These are phyloP conservation scores for Termitomyces sp. DNA, from an alignment of 768 basidiomycete genomes.

Conservation along the genomic window DNA sequence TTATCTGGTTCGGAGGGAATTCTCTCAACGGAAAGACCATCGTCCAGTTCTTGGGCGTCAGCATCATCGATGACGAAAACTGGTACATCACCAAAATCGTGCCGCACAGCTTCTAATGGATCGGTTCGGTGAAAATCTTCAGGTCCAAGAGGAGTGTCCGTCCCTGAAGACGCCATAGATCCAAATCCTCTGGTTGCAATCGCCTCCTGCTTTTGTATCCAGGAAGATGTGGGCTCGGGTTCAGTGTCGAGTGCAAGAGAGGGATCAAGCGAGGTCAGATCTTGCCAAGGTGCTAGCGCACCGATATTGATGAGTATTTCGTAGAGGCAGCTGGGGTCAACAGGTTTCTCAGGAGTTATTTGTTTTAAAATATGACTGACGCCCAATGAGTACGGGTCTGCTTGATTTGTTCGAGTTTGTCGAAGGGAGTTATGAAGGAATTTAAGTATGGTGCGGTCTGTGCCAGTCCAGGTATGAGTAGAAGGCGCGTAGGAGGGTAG, in stretches of 20 bases:
- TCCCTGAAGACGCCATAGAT: slow-evolving; percentile 13
- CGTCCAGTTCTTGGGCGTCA: slow-evolving; percentile 84
- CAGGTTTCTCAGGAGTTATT: slow-evolving; percentile 35
- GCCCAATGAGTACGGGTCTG: slow-evolving; percentile 57
- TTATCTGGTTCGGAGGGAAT: slow-evolving; percentile 54
- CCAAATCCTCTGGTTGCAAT: slow-evolving; percentile 25
- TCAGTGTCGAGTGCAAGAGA: slow-evolving; percentile 32
- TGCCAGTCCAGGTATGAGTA: slow-evolving; percentile 40
- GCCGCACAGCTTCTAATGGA: slow-evolving; percentile 65
- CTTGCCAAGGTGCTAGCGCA: slow-evolving; percentile 78
- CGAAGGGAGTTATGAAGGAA: slow-evolving; percentile 58
- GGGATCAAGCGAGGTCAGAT: slow-evolving; percentile 42
- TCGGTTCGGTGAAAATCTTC: slow-evolving; percentile 66
- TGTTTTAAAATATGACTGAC: slow-evolving; percentile 56
- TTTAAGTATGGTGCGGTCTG: slow-evolving; percentile 55
- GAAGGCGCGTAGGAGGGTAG: slow-evolving; percentile 25
- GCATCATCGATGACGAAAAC: slow-evolving; percentile 88
- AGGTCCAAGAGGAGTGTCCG: slow-evolving; percentile 42
- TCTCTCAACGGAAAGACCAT: slow-evolving; percentile 84
- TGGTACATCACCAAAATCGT: slow-evolving; percentile 79
- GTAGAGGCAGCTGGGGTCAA: slow-evolving; percentile 35
- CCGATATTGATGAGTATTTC: slow-evolving; percentile 68
- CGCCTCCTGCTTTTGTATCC: slow-evolving; percentile 21
- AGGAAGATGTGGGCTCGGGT: slow-evolving; percentile 24
- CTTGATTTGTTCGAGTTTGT: slow-evolving; percentile 43